phyloP scores from a whole-genome alignment of 164 flowering plant species.

The Hamamelis virginiana region DNA sequence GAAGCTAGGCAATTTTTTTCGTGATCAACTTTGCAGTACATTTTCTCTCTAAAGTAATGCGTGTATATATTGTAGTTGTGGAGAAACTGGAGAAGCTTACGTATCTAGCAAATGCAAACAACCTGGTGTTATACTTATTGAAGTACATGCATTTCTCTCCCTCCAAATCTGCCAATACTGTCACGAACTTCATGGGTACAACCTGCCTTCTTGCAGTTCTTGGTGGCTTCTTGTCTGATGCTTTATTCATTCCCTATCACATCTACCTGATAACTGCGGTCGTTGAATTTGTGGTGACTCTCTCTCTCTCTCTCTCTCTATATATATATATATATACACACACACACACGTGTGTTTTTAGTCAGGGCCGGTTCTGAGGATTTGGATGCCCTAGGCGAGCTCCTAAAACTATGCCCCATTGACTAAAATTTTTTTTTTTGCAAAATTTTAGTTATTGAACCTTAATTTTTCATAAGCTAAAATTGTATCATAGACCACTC shows the following conservation, averaged over 20 bases:
- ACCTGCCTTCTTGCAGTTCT: slow-evolving; percentile 80
- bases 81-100: slow-evolving; percentile 85
- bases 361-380: too few species aligned
- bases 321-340: too few species aligned
- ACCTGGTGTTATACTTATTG: slow-evolving; percentile 66
- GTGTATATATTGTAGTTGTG: slow-evolving; percentile 36
- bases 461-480: too few species aligned
- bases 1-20: too few species aligned
- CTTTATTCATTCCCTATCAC: slow-evolving; percentile 60
- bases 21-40: too few species aligned
- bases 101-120: slow-evolving; percentile 79
- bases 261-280: slow-evolving; percentile 61
- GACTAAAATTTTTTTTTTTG: too few species aligned
- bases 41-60: background rate
- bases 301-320: too few species aligned
- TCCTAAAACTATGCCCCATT: too few species aligned
- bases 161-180: slow-evolving; percentile 59
- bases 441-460: too few species aligned
- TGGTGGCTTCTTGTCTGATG: slow-evolving; percentile 83
- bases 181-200: slow-evolving; percentile 92
- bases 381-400: too few species aligned
- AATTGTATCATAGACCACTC: too few species aligned
- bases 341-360: too few species aligned
- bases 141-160: slow-evolving; percentile 69
- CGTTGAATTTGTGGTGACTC: slow-evolving; percentile 66